Percentiles rank a stretch among this genome's conserved stretches.
phyloP scores from a whole-genome alignment of 2,329 filamentous ascomycete genomes.

The Madurella mycetomatis region DNA sequence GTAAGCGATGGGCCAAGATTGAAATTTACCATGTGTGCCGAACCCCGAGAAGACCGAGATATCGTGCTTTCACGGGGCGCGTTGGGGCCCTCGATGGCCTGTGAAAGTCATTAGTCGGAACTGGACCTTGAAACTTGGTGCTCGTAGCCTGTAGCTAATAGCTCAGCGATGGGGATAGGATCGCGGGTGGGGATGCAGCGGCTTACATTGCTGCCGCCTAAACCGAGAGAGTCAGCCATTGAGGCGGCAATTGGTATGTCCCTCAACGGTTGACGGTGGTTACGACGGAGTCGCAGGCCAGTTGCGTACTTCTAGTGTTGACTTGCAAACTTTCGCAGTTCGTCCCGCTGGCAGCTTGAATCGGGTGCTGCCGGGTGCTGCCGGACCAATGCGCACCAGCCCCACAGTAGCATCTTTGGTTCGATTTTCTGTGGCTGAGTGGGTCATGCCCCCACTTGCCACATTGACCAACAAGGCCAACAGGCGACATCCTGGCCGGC shows the following conservation, averaged over 20 bases:
- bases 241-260: slow-evolving; percentile 18
- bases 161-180: neutral
- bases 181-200: neutral
- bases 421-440: neutral
- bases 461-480: neutral
- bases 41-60: slow-evolving; percentile 1
- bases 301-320: neutral
- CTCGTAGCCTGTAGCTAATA: neutral
- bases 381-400: neutral
- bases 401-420: neutral
- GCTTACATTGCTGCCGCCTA: slow-evolving; percentile 20
- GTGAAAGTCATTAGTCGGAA: neutral
- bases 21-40: slow-evolving; percentile 14
- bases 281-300: neutral
- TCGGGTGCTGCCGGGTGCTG: slow-evolving; percentile 8
- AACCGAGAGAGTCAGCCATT: slow-evolving; percentile 19
- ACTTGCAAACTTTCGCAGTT: neutral
- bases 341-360: neutral
- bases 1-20: neutral
- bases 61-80: neutral
- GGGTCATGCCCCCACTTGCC: neutral
- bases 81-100: slow-evolving; percentile 13
- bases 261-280: slow-evolving; percentile 1
- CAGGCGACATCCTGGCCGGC: neutral
- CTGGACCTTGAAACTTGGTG: neutral